Evolutionary conservation across 768 basidiomycete genomes (phyloP), one percentile per base, ranked within the genome.

Genomic region (Dioszegia hungarica): DNA sequence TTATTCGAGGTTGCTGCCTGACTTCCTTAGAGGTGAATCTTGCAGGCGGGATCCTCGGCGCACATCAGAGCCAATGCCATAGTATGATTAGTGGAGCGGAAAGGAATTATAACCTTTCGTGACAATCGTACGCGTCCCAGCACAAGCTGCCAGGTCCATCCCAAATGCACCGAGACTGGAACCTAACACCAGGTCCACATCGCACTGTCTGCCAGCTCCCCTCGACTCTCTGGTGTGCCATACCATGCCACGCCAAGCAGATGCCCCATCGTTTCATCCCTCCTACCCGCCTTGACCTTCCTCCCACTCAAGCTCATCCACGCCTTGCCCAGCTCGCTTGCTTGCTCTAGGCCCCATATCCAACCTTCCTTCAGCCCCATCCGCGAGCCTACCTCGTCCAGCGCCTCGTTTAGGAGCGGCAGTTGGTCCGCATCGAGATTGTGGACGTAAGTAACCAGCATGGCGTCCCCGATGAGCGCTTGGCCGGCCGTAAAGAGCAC

Each of bases 231-330:
- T 28, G 56, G 34, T 9, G 40, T 28, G 0, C 68, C 66, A 54
- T 70, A 70, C 66, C 66, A 70, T 3, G 68, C 68, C 25, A 63
- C 63, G 5, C 64, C 64, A 3, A 71, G 45, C 17, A 71, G 48
- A 62, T 71, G 66, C 1, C 64, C 63, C n/a, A 47, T 44, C 12
- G 45, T 49, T 47, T 64, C 69, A 12, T 34, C n/a, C 34, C 69
- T 37, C 31, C 45, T 39, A 4, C 56, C 53, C 10, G 28, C n/a
- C 28, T 48, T 19, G 9, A 52, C 58, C 10, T 56, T 22, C n/a
- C 66, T 43, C 0, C 45, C 62, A 0, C 12, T 17, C 36, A 36
- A 6, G 1, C 12, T 38, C 28, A 48, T 34, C 60, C 60, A 70
- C 9, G 65, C 60, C 24, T 59, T 25, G 4, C 56, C 51, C 11